phyloP scores from a whole-genome alignment of 2,329 filamentous ascomycete species.

The Ustulina deusta region DNA sequence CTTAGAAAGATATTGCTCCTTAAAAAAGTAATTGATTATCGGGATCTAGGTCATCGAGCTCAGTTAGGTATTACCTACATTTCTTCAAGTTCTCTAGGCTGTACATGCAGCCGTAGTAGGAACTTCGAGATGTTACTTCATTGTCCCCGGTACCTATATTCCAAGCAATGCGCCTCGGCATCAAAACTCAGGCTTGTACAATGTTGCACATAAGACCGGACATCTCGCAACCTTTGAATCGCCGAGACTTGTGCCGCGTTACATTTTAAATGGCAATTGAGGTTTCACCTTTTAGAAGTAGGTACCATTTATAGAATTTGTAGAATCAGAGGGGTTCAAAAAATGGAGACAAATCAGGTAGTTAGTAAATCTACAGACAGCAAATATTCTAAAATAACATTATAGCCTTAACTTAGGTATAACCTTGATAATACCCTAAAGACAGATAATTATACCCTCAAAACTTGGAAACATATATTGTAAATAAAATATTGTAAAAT shows the following conservation, averaged over 20 bases:
- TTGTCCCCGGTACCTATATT: too few relatives aligned
- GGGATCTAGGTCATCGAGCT: neutral
- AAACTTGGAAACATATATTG: neutral
- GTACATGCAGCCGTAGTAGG: too few relatives aligned
- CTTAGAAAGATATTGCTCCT: constrained; percentile 3
- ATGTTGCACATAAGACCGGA: neutral
- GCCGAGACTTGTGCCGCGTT: neutral
- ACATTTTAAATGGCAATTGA: neutral
- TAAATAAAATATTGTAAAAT: neutral
- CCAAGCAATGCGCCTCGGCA: too few relatives aligned
- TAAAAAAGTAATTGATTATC: neutral
- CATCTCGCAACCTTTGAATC: neutral
- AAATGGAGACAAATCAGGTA: too few relatives aligned
- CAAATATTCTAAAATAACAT: too few relatives aligned
- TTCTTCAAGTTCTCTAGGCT: too few relatives aligned
- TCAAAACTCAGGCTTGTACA: neutral
- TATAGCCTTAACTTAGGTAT: neutral
- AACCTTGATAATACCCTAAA: neutral
- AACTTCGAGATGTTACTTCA: too few relatives aligned
- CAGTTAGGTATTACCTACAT: too few relatives aligned
- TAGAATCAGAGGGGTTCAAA: too few relatives aligned
- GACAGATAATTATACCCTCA: neutral
- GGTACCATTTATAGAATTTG: too few relatives aligned
- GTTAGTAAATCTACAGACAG: too few relatives aligned
- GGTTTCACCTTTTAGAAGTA: neutral